phyloP scores from a whole-genome alignment of 179 eudicot genomes.

The Drosera spatulata region DNA sequence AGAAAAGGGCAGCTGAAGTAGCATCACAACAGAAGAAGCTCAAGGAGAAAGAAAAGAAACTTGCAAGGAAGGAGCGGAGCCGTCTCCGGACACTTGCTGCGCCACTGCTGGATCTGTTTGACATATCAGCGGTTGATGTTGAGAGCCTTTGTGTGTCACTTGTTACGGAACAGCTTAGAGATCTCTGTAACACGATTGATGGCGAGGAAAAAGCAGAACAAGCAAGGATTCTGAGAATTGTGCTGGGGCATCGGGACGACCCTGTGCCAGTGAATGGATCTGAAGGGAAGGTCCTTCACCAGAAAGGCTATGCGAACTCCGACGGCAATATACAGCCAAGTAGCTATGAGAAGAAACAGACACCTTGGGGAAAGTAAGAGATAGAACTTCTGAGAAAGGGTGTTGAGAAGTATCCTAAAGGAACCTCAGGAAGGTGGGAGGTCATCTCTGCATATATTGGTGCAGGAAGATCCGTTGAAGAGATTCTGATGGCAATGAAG shows the following conservation, averaged over 20 bases:
- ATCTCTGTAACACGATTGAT: constrained; percentile 56
- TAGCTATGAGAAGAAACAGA: constrained; percentile 60
- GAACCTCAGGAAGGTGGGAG: constrained; percentile 96
- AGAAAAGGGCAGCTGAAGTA: constrained; percentile 73
- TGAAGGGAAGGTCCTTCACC: constrained; percentile 21
- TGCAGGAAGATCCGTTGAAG: constrained; percentile 85
- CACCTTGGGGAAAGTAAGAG: constrained; percentile 90
- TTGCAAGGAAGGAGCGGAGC: constrained; percentile 68
- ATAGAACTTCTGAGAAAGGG: constrained; percentile 85
- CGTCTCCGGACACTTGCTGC: constrained; percentile 71
- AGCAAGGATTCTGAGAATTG: constrained; percentile 41
- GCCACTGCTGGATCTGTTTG: constrained; percentile 31
- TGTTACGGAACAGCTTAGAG: constrained; percentile 45
- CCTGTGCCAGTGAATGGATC: constrained; percentile 26
- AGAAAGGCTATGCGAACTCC: constrained; percentile 32
- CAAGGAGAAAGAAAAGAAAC: constrained; percentile 90
- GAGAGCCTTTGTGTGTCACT: constrained; percentile 68
- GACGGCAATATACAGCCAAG: constrained; percentile 25
- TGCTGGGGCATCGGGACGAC: constrained; percentile 24
- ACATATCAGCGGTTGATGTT: constrained; percentile 50
- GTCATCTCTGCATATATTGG: constrained; percentile 90
- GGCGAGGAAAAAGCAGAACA: constrained; percentile 33
- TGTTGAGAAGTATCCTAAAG: constrained; percentile 71
- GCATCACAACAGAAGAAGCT: constrained; percentile 61
- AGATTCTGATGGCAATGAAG: constrained; percentile 90